Conservation (phyloP, 768 basidiomycete species). For the Phlebiopsis gigantea region DNA sequence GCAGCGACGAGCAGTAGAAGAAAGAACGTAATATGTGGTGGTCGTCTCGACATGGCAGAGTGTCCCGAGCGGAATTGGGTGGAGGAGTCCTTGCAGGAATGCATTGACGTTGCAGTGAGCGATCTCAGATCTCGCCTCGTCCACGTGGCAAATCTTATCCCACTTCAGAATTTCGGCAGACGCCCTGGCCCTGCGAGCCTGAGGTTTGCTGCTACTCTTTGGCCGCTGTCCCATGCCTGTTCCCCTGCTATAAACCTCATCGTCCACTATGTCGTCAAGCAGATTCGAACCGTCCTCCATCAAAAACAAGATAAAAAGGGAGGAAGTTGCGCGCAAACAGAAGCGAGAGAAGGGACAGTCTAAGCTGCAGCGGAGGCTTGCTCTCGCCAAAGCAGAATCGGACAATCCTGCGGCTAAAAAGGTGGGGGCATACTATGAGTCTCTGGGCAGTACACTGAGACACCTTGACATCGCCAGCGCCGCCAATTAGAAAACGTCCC, state of each 20-base stretch:
- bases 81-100: not conserved
- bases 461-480: slow-evolving; percentile 43
- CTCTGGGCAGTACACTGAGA: not conserved
- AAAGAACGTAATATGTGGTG: slow-evolving; percentile 26
- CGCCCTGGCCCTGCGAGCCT: not conserved
- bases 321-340: slow-evolving; percentile 64
- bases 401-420: slow-evolving; percentile 74
- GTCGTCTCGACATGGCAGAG: slow-evolving; percentile 17
- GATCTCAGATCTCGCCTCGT: slow-evolving; percentile 6
- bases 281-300: slow-evolving; percentile 65
- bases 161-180: slow-evolving; percentile 1
- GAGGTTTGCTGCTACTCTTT: not conserved
- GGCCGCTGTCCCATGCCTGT: not conserved
- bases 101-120: slow-evolving; percentile 1
- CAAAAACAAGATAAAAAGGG: slow-evolving; percentile 85
- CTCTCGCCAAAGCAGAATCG: slow-evolving; percentile 70
- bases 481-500: slow-evolving; percentile 83
- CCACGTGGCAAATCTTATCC: not conserved
- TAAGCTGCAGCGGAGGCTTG: slow-evolving; percentile 78
- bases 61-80: not conserved
- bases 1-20: slow-evolving; percentile 38
- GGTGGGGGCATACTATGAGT: slow-evolving; percentile 34
- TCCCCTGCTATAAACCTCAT: not conserved
- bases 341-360: slow-evolving; percentile 76
- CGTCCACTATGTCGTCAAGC: slow-evolving; percentile 42